Base-by-base conservation (phyloP, 164 flowering plant genomes). In the Cinnamomum micranthum region DNA sequence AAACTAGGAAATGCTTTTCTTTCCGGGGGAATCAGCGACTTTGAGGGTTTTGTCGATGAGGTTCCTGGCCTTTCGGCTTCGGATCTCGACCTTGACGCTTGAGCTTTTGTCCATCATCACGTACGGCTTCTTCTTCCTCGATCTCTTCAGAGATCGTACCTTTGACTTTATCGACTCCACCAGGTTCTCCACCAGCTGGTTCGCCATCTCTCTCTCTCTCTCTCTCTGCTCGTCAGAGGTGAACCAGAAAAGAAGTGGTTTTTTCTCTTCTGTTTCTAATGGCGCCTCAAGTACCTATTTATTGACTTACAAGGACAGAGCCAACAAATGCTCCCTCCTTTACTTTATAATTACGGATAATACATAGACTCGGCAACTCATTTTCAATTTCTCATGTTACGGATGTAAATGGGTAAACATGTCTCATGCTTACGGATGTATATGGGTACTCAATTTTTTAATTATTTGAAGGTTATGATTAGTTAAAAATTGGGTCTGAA, bases 71-170 rank as follows among this genome's bases (percentile, higher is more conserved):
- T 86, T 84, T 23, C 88, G 78, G 86, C 98, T 91, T 10, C 93
- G 89, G 78, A 94, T 91, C 90, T 94, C 95, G 3, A 90, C 94
- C 78, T 68, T 90, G 9, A 92, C 94, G 75, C 97, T 92, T 1
- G 95, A 84, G 77, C 95, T 91, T 77, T 92, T 94, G 79, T 94
- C 98, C 93, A 94, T 92, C 82, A 88, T 92, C 14, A 90, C 41
- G 80, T 94, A 94, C 0, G 92, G 87, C 75, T 88, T 55, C 60
- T 55, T 55, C 60, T 55, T 91, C 89, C 82, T 91, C 75, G 83
- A 68, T 72, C 87, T 93, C 89, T 87, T 92, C 80, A 89, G 75
- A 0, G 86, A 79, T 60, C 86, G 76, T 25, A 94, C 91, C 86
- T 94, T 94, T 20, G 97, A 89, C 58, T 90, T 94, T 64, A 94